phyloP scores from a whole-genome alignment of 352 stramenopile genomes.

The Pythium phragmitis region DNA sequence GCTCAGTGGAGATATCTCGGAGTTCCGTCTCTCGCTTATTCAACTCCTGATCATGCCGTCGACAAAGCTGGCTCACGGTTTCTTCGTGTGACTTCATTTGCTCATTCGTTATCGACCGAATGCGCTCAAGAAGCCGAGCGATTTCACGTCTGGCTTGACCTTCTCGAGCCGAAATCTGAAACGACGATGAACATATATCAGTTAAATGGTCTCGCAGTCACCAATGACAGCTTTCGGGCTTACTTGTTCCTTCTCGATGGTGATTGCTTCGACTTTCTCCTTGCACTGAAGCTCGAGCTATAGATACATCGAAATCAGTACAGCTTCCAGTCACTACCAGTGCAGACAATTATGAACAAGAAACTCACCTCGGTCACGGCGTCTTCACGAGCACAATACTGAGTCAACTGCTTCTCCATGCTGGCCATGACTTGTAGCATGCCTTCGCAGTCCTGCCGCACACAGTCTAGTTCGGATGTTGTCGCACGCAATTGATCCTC shows the following conservation, averaged over 20 bases:
- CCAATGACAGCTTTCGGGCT: background rate
- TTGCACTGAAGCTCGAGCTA: constrained; percentile 77
- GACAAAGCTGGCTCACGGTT: constrained; percentile 23
- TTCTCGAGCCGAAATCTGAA: constrained; percentile 62
- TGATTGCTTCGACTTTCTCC: constrained; percentile 57
- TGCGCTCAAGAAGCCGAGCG: constrained; percentile 54
- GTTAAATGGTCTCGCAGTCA: background rate
- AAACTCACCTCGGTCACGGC: constrained; percentile 57
- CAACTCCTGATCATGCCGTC: constrained; percentile 44
- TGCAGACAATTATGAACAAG: background rate
- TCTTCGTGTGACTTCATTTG: constrained; percentile 57
- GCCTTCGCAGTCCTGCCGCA: constrained; percentile 74
- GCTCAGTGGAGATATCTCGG: constrained; percentile 38
- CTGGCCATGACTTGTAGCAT: constrained; percentile 81
- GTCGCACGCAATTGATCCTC: constrained; percentile 41
- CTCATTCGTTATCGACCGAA: constrained; percentile 45
- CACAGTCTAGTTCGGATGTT: constrained; percentile 58
- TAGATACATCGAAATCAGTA: background rate
- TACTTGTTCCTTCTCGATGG: constrained; percentile 80
- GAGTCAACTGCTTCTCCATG: constrained; percentile 83
- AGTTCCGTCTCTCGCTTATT: constrained; percentile 56
- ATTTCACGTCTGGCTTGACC: constrained; percentile 68
- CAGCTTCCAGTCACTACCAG: too few relatives aligned
- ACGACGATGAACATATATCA: background rate
- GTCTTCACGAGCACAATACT: constrained; percentile 74